A percentile compares a stretch with the other conserved stretches of the same genome.
phyloP scores from a whole-genome alignment of 306 rosid genomes.

The Alnus rubra region DNA sequence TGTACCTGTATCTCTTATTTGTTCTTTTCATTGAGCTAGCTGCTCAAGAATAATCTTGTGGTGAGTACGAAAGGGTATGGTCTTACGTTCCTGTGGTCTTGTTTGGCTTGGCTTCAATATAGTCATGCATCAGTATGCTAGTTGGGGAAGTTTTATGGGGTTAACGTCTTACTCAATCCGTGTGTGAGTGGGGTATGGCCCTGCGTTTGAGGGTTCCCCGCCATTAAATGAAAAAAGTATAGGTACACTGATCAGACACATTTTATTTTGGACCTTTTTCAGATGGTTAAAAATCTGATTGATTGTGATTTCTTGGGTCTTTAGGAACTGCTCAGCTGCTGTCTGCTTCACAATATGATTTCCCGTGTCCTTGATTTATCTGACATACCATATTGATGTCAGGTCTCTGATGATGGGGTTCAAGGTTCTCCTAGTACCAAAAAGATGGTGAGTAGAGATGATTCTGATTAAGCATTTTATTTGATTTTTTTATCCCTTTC shows the following conservation, averaged over 20 bases:
- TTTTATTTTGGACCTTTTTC: neutral
- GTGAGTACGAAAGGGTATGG: neutral
- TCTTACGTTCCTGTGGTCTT: neutral
- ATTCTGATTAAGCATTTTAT: neutral
- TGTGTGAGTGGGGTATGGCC: too few relatives aligned
- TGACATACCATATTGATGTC: constrained; percentile 24
- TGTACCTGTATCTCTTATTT: constrained; percentile 1
- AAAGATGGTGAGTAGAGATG: constrained; percentile 49
- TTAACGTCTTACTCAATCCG: neutral
- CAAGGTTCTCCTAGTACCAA: constrained; percentile 52
- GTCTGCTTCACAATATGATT: neutral
- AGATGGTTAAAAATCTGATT: neutral
- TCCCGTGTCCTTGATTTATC: constrained; percentile 14
- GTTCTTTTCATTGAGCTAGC: neutral
- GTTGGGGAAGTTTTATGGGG: neutral
- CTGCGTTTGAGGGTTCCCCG: too few relatives aligned
- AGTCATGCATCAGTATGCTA: neutral
- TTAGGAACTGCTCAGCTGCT: neutral
- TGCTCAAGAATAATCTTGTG: neutral
- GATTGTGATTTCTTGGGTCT: neutral
- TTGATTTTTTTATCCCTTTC: neutral
- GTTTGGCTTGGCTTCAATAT: neutral
- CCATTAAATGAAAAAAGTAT: neutral
- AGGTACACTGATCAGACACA: neutral
- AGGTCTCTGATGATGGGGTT: constrained; percentile 47